phyloP scores from a whole-genome alignment of 2,329 filamentous ascomycete genomes.

The Didymella pinodella region DNA sequence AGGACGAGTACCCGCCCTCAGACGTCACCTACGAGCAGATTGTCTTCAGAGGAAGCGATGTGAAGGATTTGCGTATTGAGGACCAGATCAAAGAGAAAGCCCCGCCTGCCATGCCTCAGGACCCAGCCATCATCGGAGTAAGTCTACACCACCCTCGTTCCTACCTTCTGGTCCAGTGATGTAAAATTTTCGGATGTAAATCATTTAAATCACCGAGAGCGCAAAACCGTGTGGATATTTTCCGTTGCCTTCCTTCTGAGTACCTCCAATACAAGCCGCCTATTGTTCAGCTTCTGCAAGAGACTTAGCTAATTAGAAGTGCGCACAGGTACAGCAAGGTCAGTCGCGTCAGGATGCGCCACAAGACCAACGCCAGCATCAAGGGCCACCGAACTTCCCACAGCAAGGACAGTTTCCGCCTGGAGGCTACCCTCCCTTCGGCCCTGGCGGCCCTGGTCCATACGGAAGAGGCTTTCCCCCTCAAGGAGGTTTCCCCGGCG shows the following conservation, averaged over 20 bases:
- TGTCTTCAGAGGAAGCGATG: slow-evolving; percentile 96
- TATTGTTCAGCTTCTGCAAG: slow-evolving; percentile 14
- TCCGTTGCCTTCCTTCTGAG: slow-evolving; percentile 99
- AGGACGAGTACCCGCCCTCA: slow-evolving; percentile 83
- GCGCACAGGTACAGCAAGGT: slow-evolving; percentile 43
- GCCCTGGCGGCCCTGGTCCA: slow-evolving; percentile 50
- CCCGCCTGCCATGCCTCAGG: slow-evolving; percentile 82
- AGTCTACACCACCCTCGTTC: slow-evolving; percentile 59
- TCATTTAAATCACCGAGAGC: slow-evolving; percentile 83
- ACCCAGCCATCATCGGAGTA: slow-evolving; percentile 96
- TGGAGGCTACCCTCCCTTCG: slow-evolving; percentile 52
- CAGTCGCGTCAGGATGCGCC: slow-evolving; percentile 35
- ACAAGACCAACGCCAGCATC: slow-evolving; percentile 42
- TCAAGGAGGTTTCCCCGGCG: slow-evolving; percentile 56
- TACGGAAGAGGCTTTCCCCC: slow-evolving; percentile 57
- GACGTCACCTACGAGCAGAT: slow-evolving; percentile 97
- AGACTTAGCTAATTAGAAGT: slow-evolving; percentile 36
- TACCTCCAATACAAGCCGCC: slow-evolving; percentile 24
- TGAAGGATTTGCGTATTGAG: slow-evolving; percentile 96
- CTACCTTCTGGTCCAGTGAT: slow-evolving; percentile 68
- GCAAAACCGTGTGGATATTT: slow-evolving; percentile 93
- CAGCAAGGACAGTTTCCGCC: slow-evolving; percentile 54
- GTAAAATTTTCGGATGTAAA: slow-evolving; percentile 98
- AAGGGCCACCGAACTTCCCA: slow-evolving; percentile 51
- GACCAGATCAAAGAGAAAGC: slow-evolving; percentile 76